Evolutionary conservation across 768 basidiomycete genomes (phyloP).

Genomic region (Tylopilus vinaceipallidus): DNA sequence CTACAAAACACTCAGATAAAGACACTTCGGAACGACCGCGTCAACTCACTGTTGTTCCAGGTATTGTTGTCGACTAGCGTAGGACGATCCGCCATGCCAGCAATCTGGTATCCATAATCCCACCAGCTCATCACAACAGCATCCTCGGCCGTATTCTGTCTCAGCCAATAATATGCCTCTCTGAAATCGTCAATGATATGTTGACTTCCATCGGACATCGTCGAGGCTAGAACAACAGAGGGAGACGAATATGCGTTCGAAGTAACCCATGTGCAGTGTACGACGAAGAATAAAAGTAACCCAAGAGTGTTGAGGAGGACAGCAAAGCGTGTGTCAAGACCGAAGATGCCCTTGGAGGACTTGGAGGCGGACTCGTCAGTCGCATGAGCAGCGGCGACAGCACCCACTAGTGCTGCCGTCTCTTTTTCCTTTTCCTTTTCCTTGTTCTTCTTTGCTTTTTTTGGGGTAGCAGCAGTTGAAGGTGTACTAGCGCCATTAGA

Average conservation of each 20-base stretch:
- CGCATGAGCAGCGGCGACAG: conserved; percentile 24
- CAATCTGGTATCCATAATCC: conserved; percentile 99
- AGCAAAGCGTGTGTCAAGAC: conserved; percentile 76
- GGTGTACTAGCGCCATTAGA: conserved; percentile 19
- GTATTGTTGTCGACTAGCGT: conserved; percentile 99
- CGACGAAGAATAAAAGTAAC: conserved; percentile 86
- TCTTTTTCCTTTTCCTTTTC: conserved; percentile 37
- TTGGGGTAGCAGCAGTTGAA: conserved; percentile 30
- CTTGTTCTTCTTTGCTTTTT: conserved; percentile 58
- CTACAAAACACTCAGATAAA: conserved; percentile 37
- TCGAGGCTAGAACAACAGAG: conserved; percentile 89
- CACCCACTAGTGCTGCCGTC: conserved; percentile 36
- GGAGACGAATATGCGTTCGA: conserved; percentile 95
- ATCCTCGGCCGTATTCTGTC: conserved; percentile 90
- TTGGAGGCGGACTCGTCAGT: conserved; percentile 10
- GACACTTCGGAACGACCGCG: not conserved
- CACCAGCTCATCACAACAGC: conserved; percentile 99
- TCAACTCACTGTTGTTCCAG: conserved; percentile 93
- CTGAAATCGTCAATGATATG: conserved; percentile 99
- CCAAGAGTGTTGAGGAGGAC: conserved; percentile 73
- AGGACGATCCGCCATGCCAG: conserved; percentile 96
- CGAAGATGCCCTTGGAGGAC: conserved; percentile 65
- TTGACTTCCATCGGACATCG: conserved; percentile 77
- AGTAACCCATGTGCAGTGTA: conserved; percentile 97
- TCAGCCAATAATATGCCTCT: conserved; percentile 98